Base-by-base conservation (phyloP, 345 rosid genomes). In the Balakata baccata region DNA sequence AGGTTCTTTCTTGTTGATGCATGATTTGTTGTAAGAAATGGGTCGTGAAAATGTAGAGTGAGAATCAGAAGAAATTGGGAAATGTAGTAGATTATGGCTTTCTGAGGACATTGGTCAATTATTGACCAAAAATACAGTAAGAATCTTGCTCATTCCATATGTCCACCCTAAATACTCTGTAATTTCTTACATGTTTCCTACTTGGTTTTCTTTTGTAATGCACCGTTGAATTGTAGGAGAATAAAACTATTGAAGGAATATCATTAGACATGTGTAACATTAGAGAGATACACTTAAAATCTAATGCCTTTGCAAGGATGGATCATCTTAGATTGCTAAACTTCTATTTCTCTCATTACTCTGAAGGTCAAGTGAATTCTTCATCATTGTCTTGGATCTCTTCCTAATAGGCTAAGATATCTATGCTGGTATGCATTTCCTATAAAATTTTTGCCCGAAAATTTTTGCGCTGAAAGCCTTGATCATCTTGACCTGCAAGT, bases 11-110 rank as follows among this genome's bases (percentile, higher is more conserved):
- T 3, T 75, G 14, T 43, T 47, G 59, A 68, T 75, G 73, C 78
- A 75, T 75, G 68, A 75, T 62, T 49, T 61, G n/a, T 16, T 75
- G 12, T 74, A 69, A 69, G 69, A 75, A 51, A 75, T 75, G 74
- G 78, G 69, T 9, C n/a, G n/a, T 4, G 60, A 10, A 39, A 62
- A 69, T 25, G 64, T 68, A 3, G 34, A 64, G 3, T 4, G 41
- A 38, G 62, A 69, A 62, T 68, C 78, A 7, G 6, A 67, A 3
- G 46, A 70, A 11, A 60, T 51, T 11, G 59, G 66, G 0, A 20
- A 66, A 13, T 72, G 80, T 0, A 77, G 75, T 41, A 71, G 80
- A 25, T 13, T 77, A 13, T 71, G 75, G 75, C 10, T 16, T 77
- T 39, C 69, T 12, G 7, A 39, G 4, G 79, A 75, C 22, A 14